Evolutionary conservation across 441 rosid species (phyloP).

Genomic region (Pelargonium myrrhifolium): DNA sequence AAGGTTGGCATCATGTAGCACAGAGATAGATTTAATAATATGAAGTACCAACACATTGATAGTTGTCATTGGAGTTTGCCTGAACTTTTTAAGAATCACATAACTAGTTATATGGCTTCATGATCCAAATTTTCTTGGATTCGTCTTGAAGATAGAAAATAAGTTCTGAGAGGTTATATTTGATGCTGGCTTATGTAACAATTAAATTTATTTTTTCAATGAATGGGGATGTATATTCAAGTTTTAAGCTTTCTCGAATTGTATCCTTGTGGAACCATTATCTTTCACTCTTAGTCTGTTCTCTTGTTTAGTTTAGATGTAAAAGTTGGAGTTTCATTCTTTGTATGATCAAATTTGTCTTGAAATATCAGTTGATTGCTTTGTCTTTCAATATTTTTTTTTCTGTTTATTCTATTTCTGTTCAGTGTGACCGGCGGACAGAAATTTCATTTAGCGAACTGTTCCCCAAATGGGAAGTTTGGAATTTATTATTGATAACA

Average conservation of each 20-base stretch:
- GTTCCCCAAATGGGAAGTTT: too few relatives aligned
- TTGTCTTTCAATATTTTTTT: not conserved
- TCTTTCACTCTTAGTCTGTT: slow-evolving; percentile 10
- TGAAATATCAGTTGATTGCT: not conserved
- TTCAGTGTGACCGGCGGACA: too few relatives aligned
- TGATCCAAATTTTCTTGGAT: slow-evolving; percentile 32
- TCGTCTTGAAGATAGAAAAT: slow-evolving; percentile 37
- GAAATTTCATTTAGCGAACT: too few relatives aligned
- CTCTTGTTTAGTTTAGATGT: not conserved
- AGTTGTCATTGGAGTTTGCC: slow-evolving; percentile 35
- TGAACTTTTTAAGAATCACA: slow-evolving; percentile 27
- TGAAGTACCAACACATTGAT: slow-evolving; percentile 45
- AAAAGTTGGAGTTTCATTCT: not conserved
- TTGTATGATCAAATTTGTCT: not conserved
- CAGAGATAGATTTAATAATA: slow-evolving; percentile 50
- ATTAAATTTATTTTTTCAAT: slow-evolving; percentile 35
- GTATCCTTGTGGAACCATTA: slow-evolving; percentile 20
- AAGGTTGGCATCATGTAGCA: slow-evolving; percentile 38
- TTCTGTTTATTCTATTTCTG: too few relatives aligned
- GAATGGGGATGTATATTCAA: slow-evolving; percentile 30
- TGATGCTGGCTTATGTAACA: slow-evolving; percentile 39
- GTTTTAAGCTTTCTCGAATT: slow-evolving; percentile 21
- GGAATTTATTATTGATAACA: too few relatives aligned
- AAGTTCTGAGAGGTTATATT: slow-evolving; percentile 34
- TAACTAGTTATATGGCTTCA: slow-evolving; percentile 31